phyloP scores from a whole-genome alignment of 345 rosid species.

The Erodium maritimum region DNA sequence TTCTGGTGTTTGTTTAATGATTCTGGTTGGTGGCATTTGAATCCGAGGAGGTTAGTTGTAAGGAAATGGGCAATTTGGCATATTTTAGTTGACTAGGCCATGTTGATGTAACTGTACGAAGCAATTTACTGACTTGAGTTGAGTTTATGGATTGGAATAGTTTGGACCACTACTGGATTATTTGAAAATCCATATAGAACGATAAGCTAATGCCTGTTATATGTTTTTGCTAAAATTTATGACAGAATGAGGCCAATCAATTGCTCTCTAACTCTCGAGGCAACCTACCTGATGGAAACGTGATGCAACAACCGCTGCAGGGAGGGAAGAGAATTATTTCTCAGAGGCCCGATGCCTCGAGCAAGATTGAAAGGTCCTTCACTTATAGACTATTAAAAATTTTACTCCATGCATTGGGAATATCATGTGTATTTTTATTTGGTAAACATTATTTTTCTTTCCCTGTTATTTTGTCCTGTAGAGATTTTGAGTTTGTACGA shows the following conservation, averaged over 20 bases:
- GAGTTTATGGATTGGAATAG: neutral
- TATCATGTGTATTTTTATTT: neutral
- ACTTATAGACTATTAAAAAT: neutral
- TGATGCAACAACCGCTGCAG: constrained; percentile 5
- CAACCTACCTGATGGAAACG: constrained; percentile 14
- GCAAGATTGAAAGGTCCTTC: constrained; percentile 17
- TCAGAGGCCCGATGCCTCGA: constrained; percentile 9
- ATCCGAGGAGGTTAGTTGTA: neutral
- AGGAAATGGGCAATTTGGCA: neutral
- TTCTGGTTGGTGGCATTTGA: neutral
- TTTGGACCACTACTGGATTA: neutral
- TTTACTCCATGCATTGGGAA: neutral
- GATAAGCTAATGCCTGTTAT: neutral
- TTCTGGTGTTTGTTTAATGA: neutral
- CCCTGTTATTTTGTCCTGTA: constrained; percentile 9
- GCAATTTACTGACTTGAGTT: neutral
- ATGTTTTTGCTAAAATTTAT: neutral
- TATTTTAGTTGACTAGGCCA: neutral
- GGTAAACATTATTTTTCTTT: neutral
- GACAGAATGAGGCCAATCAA: constrained; percentile 26
- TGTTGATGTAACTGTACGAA: neutral
- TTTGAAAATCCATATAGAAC: neutral
- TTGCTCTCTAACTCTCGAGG: constrained; percentile 22
- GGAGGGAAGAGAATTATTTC: constrained; percentile 9
- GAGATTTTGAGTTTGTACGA: constrained; percentile 55